Evolutionary conservation across 352 stramenopile species (phyloP), one percentile per base, ranked within the genome.

Genomic region (Globisporangium apiculatum): DNA sequence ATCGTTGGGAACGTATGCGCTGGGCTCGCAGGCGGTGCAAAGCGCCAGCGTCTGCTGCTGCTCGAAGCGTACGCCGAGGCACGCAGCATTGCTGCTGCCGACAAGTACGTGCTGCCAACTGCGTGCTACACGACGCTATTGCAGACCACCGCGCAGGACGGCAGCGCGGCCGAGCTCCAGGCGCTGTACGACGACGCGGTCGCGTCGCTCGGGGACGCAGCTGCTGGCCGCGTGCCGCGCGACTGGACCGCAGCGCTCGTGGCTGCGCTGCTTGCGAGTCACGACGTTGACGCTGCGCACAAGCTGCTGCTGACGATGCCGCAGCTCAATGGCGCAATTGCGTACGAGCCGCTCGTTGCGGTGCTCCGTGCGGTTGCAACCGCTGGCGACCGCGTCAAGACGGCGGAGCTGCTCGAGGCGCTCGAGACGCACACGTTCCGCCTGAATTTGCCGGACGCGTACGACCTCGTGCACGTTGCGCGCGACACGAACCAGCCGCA

Each of bases 391-490:
- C 31, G 40, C 6, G 55, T 62, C 10, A 51, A 69, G n/a, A 54
- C 74, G 17, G 66, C 71, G 62, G 61, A 42, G 35, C 60, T 75
- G 43, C 24, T 83, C 7, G 52, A 62, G 55, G 53, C 83, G 4
- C 47, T 89, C 11, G 70, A 86, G 52, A 54, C 77, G 49, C 69
- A 68, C 24, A 46, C 67, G 9, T 86, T 85, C 57, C 56, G 59
- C 46, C 18, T 81, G 31, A 60, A 58, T 14, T 51, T 88, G 12
- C 43, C 45, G 17, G 73, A 86, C 60, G 57, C 75, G 47, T 84
- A 84, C 63, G 68, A 79, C 42, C 43, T 86, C 45, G 76, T 86
- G 48, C 74, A 86, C 62, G 58, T 81, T 45, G 74, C 72, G 12
- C 63, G 65, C 15, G 56, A 86, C n/a, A 66, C 66, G 35, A 65